Percentiles rank a stretch among this genome's conserved stretches.
Evolutionary conservation across 495 filamentous ascomycete species (phyloP).

Genomic region (Xeromyces bisporus): DNA sequence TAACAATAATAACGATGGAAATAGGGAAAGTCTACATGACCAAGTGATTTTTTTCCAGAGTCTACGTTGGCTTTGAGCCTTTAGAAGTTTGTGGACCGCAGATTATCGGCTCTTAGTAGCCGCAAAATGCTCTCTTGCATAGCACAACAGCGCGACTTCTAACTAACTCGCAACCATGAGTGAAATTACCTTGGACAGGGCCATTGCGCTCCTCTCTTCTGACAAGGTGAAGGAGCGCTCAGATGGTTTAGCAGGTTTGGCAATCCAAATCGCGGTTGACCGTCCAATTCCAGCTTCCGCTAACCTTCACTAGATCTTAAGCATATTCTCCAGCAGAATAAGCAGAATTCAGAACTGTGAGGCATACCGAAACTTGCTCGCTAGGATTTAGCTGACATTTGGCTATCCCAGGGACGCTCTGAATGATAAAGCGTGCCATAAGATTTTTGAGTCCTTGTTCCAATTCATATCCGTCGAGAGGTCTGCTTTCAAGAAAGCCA

Average conservation of each 20-base stretch:
- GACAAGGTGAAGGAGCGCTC: slow-evolving; percentile 36
- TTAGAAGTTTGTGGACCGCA: no score
- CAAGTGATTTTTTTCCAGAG: no score
- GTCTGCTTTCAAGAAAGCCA: slow-evolving; percentile 40
- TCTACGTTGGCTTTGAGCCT: no score
- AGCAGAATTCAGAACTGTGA: slow-evolving; percentile 39
- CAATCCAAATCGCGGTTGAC: slow-evolving; percentile 2
- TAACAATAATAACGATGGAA: no score
- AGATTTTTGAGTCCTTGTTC: slow-evolving; percentile 70
- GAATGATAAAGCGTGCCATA: slow-evolving; percentile 63
- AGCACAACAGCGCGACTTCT: no score
- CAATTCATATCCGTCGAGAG: slow-evolving; percentile 48
- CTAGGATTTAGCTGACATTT: slow-evolving; percentile 9
- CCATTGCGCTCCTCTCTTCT: slow-evolving; percentile 28
- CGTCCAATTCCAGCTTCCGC: slow-evolving; percentile 1
- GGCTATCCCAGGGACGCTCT: slow-evolving; percentile 26
- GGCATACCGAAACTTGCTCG: slow-evolving; percentile 5
- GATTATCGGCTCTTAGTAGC: no score
- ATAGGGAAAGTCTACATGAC: no score
- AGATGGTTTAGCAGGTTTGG: slow-evolving; percentile 35
- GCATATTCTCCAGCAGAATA: slow-evolving; percentile 44
- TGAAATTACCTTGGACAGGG: slow-evolving; percentile 23
- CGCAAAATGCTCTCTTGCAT: no score
- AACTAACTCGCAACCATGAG: slow-evolving; percentile 14
- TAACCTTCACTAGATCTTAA: slow-evolving; percentile 34